Conservation (phyloP, 768 basidiomycete species). For the Pleurotus citrinopileatus region DNA sequence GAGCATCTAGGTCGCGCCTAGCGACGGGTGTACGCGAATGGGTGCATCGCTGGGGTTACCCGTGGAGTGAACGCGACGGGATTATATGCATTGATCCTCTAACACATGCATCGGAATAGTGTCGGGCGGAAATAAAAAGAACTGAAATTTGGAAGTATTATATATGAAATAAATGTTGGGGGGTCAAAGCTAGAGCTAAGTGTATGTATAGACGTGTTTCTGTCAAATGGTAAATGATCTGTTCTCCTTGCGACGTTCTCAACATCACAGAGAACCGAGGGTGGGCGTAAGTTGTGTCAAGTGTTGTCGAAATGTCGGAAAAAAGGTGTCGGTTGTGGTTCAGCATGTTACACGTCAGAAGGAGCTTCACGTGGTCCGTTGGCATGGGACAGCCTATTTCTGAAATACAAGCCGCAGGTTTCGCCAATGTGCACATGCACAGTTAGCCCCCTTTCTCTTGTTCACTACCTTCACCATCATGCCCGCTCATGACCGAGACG, state of each 20-base stretch:
- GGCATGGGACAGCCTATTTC: neutral
- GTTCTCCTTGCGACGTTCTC: neutral
- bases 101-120: conserved; percentile 59
- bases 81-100: conserved; percentile 85
- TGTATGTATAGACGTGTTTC: conserved; percentile 7
- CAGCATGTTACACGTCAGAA: conserved; percentile 5
- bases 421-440: neutral
- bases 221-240: conserved; percentile 1
- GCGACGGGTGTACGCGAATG: conserved; percentile 87
- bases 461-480: conserved; percentile 2
- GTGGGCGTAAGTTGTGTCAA: neutral
- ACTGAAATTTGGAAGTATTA: neutral
- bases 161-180: conserved; percentile 1
- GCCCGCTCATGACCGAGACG: conserved; percentile 6
- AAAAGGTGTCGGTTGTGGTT: neutral
- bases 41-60: conserved; percentile 93
- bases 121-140: conserved; percentile 8
- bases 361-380: conserved; percentile 2
- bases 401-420: neutral
- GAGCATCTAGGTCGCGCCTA: conserved; percentile 79
- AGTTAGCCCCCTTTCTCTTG: conserved; percentile 3
- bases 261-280: neutral
- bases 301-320: neutral
- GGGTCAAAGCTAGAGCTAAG: neutral
- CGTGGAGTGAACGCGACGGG: conserved; percentile 92